Evolutionary conservation across 306 rosid species (phyloP), one percentile per base, ranked within the genome.

Genomic region (Gillenia trifoliata): DNA sequence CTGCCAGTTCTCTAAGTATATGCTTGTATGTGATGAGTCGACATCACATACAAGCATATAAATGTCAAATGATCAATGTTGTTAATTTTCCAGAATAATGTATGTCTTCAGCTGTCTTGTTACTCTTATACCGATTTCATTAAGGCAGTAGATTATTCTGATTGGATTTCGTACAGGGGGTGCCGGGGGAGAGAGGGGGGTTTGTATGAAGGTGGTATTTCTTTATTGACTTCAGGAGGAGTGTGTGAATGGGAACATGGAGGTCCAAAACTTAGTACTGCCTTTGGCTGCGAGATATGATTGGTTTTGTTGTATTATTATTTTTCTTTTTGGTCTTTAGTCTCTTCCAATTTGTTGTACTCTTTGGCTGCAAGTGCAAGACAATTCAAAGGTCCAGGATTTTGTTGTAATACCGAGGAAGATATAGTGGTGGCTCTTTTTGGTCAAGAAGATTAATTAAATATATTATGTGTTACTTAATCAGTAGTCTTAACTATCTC

Each of bases 371-470:
- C 55, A 38, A 38, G 83, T 85, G 86, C 54, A 66, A 70, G 61
- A 70, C 76, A 26, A 72, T 72, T 72, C 85, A 61, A 88, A 75
- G 87, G 71, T 78, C 79, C 82, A 81, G 86, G 92, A 88, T 84
- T 82, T 83, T 86, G 89, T 56, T 88, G 89, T 84, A 77, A 73
- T 73, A 79, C 85, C 88, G 81, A 89, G 93, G 82, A 89, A 81
- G 91, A 90, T 89, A 82, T 85, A 81, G 71, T 76, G 41, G 83
- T 43, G 43, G 36, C 68, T 64, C 71, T 77, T 75, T 79, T 36
- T 26, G n/a, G 30, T 64, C 22, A 64, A 31, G 16, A 3, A 70
- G 8, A 4, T 16, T 49, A 22, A 19, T 52, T 62, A 41, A 17
- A 30, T 49, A 20, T 52, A 49, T 47, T 47, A 47, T 47, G 15